phyloP scores from a whole-genome alignment of 2,329 filamentous ascomycete species.

The Talaromyces sp. region DNA sequence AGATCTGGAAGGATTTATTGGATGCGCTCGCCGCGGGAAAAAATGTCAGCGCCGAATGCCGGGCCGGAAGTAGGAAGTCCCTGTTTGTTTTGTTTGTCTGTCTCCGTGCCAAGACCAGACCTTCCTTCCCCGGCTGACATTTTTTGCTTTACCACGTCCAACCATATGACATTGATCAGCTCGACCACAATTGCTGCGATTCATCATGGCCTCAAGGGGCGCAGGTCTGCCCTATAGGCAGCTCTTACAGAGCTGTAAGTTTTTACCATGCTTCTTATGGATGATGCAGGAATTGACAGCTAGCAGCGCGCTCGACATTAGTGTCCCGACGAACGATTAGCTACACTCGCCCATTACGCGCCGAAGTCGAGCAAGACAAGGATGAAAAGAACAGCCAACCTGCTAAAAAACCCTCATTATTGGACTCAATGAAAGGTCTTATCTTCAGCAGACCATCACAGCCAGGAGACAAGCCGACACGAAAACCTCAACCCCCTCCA shows the following conservation, averaged over 20 bases:
- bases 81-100: conserved; percentile 12
- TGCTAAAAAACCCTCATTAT: conserved; percentile 15
- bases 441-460: conserved; percentile 30
- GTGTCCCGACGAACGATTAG: conserved; percentile 39
- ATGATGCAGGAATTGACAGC: conserved; percentile 10
- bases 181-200: background rate
- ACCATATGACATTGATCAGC: background rate
- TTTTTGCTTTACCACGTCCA: conserved; percentile 12
- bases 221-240: conserved; percentile 39
- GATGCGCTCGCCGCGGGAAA: conserved; percentile 12
- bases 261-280: background rate
- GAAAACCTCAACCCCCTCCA: conserved; percentile 26
- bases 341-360: conserved; percentile 32
- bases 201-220: conserved; percentile 41
- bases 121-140: background rate
- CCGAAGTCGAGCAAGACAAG: conserved; percentile 28
- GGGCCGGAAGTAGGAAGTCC: background rate
- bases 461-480: conserved; percentile 30
- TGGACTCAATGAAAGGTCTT: conserved; percentile 38
- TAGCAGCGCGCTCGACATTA: conserved; percentile 34
- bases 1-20: background rate
- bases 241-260: conserved; percentile 39
- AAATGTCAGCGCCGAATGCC: conserved; percentile 3
- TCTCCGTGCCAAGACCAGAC: conserved; percentile 11
- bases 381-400: conserved; percentile 24